These are phyloP conservation scores for Globisporangium lucens DNA, from an alignment of 352 stramenopile species.

Conservation along the genomic window DNA sequence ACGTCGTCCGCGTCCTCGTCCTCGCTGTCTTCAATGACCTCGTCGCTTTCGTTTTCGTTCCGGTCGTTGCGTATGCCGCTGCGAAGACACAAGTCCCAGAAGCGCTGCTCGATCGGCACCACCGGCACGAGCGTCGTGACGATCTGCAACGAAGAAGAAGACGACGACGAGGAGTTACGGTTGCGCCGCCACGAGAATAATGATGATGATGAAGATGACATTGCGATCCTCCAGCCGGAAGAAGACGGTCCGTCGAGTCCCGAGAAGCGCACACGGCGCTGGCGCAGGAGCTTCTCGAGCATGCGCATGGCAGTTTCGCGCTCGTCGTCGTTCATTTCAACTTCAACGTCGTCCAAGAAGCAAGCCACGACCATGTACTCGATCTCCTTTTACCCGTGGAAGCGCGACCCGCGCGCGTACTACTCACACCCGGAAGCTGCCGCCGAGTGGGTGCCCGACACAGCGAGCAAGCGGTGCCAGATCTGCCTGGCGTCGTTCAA, in stretches of 20 bases:
- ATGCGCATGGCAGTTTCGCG: conserved; percentile 16
- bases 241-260: conserved; percentile 2
- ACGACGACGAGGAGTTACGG: neutral
- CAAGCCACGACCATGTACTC: conserved; percentile 51
- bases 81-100: conserved; percentile 7
- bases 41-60: neutral
- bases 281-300: conserved; percentile 12
- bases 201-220: conserved; percentile 18
- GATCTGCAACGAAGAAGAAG: conserved; percentile 11
- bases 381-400: conserved; percentile 77
- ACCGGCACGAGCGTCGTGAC: conserved; percentile 15
- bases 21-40: neutral
- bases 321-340: conserved; percentile 8
- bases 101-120: conserved; percentile 13
- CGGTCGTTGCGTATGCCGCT: conserved; percentile 6
- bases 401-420: conserved; percentile 60
- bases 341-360: conserved; percentile 17
- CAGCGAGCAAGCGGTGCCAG: conserved; percentile 56
- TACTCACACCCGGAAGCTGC: conserved; percentile 68
- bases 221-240: conserved; percentile 19
- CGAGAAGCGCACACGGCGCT: conserved; percentile 5
- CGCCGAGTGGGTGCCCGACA: conserved; percentile 73
- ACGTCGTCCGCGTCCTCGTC: neutral
- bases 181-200: neutral
- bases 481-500: conserved; percentile 56